Base-by-base conservation (phyloP, 768 basidiomycete genomes). In the Leccinum aurantiacum region DNA sequence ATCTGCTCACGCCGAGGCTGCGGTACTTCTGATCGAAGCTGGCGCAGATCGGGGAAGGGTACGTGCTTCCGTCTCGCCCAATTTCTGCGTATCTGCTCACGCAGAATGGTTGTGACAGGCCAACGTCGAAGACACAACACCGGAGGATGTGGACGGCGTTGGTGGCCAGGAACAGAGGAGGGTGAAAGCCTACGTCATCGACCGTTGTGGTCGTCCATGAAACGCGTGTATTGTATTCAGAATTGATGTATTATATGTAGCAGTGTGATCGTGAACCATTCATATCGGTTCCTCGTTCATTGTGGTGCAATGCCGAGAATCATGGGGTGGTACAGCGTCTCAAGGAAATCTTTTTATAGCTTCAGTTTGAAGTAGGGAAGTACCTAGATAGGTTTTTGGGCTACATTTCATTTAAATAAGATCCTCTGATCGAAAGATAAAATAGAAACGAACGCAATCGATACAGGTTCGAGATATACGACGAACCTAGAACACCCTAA, bases 11-110 rank as follows among this genome's bases (percentile, higher is more conserved):
- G 96, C 92, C 14, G 88, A 93, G 70, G 90, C 87, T 15, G 96
- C 96, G 10, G 90, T 94, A 2, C 73, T 90, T 53, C 81, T 99
- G 54, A 96, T 99, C 60, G 93, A 96, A 71, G 95, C 93, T 50
- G 96, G 96, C 19, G 95, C 95, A 8, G 96, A 98, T 79, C 87
- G 96, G 31, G 84, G 83, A 64, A 82, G 92, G 66, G 95, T 95
- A 75, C 64, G 91, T 79, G 48, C 59, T 61, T 56, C 53, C 2
- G 27, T 47, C 24, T 46, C 31, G 7, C 24, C 1, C 41, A 22
- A 17, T 44, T 10, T 6, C 27, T 53, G 19, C 48, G 54, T 57
- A 46, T 29, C 25, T 58, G 15, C 33, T 61, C 41, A 68, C 22
- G 3, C 17, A 33, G 10, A 15, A 53, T 41, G 33, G 19, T 58